Base-by-base conservation (phyloP, 1,139 yeast species). In the Taphrina pruni region DNA sequence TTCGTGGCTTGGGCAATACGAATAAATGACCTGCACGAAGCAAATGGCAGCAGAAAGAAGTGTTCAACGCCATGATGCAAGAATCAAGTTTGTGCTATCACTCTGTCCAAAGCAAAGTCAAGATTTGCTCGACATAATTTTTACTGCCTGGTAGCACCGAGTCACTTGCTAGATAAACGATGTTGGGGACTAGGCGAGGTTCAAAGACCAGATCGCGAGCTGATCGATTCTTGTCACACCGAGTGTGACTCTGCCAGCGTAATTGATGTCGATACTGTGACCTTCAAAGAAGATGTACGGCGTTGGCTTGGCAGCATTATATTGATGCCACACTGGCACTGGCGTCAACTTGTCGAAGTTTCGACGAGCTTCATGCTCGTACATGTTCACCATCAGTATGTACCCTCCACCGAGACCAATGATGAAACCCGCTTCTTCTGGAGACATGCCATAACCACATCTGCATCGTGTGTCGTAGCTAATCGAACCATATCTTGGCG, bases 271-370 rank as follows among this genome's bases (percentile, higher is more conserved):
- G 20, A 45, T 17, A 45, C 48, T 45, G 8, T 45, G 17, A 12
- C 48, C 48, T n/a, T 45, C 48, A 6, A 45, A 45, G 48, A 45
- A 45, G 48, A 45, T n/a, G 48, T 45, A 45, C 9, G 48, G 48
- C 8, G 48, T 45, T 7, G 48, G 48, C 6, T 14, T 45, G 48
- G 48, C 48, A 8, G 20, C n/a, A n/a, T 45, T 12, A 45, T 45
- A 45, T 45, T 45, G 48, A 6, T 45, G 48, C 48, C 48, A 45
- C 5, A 45, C 48, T 45, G 48, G 48, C 17, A n/a, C 48, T 17
- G 48, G 48, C 48, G 12, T 17, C 20, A 45, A 12, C 17, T 17
- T 17, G 20, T 45, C 6, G 48, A 45, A 45, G 3, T 45, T 12
- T 4, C 48, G 48, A 7, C 48, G 12, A 14, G n/a, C 8, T n/a